Conservation (phyloP, 2,329 filamentous ascomycete genomes). For the Trichoderma gracile region DNA sequence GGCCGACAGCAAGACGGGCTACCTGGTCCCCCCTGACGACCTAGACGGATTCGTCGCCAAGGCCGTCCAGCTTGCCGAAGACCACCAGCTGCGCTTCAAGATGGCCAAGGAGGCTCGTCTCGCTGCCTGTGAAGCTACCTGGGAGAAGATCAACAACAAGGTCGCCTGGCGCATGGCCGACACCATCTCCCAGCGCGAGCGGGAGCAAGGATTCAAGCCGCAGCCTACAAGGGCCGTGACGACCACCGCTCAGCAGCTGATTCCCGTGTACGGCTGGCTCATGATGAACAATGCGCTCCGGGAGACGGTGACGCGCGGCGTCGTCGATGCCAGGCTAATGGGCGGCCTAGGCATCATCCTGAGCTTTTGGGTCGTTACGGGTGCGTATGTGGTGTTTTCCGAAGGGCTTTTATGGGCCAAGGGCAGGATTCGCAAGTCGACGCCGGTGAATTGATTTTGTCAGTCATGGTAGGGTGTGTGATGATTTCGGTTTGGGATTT, state of each 20-base stretch:
- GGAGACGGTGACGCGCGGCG: constrained; percentile 37
- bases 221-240: constrained; percentile 27
- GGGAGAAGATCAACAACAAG: constrained; percentile 71
- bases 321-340: constrained; percentile 48
- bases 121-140: constrained; percentile 64
- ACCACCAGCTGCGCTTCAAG: constrained; percentile 45
- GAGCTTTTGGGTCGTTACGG: constrained; percentile 51
- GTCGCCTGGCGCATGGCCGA: constrained; percentile 65
- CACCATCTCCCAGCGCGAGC: constrained; percentile 50
- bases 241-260: constrained; percentile 35
- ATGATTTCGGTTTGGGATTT: neutral
- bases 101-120: constrained; percentile 53
- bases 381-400: constrained; percentile 52
- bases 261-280: constrained; percentile 49
- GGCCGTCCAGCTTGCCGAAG: constrained; percentile 51
- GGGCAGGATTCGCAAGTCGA: constrained; percentile 34
- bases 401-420: constrained; percentile 47
- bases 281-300: constrained; percentile 45
- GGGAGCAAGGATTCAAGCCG: constrained; percentile 32
- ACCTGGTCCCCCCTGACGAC: constrained; percentile 60
- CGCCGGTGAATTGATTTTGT: neutral
- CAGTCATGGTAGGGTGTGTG: neutral
- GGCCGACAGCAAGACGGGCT: constrained; percentile 59
- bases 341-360: constrained; percentile 50
- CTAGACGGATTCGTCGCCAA: constrained; percentile 58